A percentile compares a stretch with the other conserved stretches of the same genome.
Conservation (phyloP, 179 eudicot genomes). For the Silene vulgaris region DNA sequence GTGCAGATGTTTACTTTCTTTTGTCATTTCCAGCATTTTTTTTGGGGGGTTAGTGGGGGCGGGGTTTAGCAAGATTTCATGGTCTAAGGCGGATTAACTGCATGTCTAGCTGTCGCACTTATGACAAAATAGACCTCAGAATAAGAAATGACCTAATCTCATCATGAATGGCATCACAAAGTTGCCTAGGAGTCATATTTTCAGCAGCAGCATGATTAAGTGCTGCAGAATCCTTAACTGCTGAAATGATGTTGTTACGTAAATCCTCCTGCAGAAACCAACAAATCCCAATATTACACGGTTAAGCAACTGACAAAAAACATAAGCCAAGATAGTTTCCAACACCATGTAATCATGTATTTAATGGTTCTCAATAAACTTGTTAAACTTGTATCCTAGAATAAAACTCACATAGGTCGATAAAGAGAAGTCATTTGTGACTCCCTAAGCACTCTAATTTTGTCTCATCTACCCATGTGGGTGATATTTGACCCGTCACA, state of each 20-base stretch:
- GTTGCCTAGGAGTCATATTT: slow-evolving; percentile 66
- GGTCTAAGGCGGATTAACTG: neutral
- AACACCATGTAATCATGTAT: neutral
- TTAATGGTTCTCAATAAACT: neutral
- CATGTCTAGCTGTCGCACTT: neutral
- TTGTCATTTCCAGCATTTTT: neutral
- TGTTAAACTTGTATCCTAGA: neutral
- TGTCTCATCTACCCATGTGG: too few species aligned
- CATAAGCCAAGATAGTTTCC: neutral
- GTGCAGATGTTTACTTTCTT: neutral
- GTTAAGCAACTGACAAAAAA: neutral
- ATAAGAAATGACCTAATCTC: slow-evolving; percentile 60
- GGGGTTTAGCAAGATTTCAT: neutral
- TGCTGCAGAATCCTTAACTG: slow-evolving; percentile 62
- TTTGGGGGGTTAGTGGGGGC: too few species aligned
- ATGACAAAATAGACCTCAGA: neutral
- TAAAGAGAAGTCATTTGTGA: too few species aligned
- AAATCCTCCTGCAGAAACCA: slow-evolving; percentile 57
- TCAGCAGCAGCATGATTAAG: slow-evolving; percentile 67
- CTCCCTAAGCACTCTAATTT: too few species aligned
- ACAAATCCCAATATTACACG: neutral
- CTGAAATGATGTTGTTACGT: slow-evolving; percentile 54
- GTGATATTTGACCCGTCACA: too few species aligned
- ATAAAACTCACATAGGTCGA: neutral
- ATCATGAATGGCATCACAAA: slow-evolving; percentile 79